Evolutionary conservation across 164 flowering plant genomes (phyloP).

Genomic region (Houttuynia cordata): DNA sequence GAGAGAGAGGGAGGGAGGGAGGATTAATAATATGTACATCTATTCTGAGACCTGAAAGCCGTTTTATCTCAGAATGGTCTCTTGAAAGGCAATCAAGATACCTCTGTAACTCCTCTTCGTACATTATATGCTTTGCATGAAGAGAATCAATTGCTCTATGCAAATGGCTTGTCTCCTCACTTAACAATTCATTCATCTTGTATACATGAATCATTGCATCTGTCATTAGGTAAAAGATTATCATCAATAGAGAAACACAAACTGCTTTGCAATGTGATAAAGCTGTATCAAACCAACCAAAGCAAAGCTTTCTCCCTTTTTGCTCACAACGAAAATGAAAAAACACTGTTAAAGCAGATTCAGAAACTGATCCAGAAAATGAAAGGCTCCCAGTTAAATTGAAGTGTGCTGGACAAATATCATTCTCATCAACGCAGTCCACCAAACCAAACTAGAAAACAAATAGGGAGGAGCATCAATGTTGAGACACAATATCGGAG

Average conservation of each 20-base stretch:
- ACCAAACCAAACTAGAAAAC: no score
- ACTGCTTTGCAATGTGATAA: background rate
- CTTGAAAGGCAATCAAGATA: constrained; percentile 29
- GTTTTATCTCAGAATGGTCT: constrained; percentile 69
- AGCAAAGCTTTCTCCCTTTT: background rate
- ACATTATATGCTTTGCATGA: constrained; percentile 65
- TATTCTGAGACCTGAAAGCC: constrained; percentile 48
- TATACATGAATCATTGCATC: constrained; percentile 43
- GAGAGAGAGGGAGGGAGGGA: constrained; percentile 1
- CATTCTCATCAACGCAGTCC: background rate
- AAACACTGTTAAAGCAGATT: background rate
- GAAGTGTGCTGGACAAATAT: background rate
- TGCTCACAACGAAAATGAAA: background rate
- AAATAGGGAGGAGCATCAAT: background rate
- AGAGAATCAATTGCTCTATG: constrained; percentile 46
- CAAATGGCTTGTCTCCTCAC: constrained; percentile 50
- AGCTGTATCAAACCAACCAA: background rate
- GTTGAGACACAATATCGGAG: no score
- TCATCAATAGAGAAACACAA: background rate
- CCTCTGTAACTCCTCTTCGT: constrained; percentile 42
- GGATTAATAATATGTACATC: background rate
- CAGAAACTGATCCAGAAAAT: background rate
- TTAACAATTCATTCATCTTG: constrained; percentile 59
- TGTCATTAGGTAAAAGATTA: constrained; percentile 16
- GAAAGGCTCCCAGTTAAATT: background rate